phyloP scores from a whole-genome alignment of 306 rosid species.

The Vigna mungo region DNA sequence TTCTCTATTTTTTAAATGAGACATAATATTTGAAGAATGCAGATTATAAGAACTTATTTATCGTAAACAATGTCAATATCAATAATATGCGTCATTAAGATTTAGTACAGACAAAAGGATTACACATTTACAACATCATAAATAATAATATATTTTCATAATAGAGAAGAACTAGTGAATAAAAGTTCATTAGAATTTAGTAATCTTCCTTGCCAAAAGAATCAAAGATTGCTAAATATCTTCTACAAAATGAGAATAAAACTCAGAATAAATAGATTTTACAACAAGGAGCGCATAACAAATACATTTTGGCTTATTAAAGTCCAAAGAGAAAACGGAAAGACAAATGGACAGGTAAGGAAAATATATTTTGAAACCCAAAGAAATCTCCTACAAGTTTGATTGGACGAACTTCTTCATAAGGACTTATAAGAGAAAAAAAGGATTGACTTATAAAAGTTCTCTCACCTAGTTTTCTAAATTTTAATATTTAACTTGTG shows the following conservation, averaged over 20 bases:
- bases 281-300: neutral
- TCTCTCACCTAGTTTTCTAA: too few species aligned
- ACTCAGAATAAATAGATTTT: neutral
- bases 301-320: neutral
- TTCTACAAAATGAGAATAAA: constrained; percentile 16
- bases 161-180: neutral
- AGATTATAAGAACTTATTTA: neutral
- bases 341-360: constrained; percentile 18
- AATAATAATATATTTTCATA: neutral
- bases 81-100: neutral
- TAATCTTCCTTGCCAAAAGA: constrained; percentile 7
- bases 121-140: constrained; percentile 1
- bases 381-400: neutral
- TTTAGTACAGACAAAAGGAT: neutral
- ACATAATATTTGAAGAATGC: constrained; percentile 13
- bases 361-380: neutral
- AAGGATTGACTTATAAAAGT: too few species aligned
- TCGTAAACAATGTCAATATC: neutral
- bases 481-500: too few species aligned
- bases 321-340: constrained; percentile 11
- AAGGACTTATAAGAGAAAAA: too few species aligned
- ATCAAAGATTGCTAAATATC: constrained; percentile 26
- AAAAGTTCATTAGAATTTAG: neutral
- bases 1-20: neutral
- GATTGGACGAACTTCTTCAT: too few species aligned